Evolutionary conservation across 1,284 basidiomycete species (phyloP), one percentile per base, ranked within the genome.

Genomic region (Trichosporon faecale): DNA sequence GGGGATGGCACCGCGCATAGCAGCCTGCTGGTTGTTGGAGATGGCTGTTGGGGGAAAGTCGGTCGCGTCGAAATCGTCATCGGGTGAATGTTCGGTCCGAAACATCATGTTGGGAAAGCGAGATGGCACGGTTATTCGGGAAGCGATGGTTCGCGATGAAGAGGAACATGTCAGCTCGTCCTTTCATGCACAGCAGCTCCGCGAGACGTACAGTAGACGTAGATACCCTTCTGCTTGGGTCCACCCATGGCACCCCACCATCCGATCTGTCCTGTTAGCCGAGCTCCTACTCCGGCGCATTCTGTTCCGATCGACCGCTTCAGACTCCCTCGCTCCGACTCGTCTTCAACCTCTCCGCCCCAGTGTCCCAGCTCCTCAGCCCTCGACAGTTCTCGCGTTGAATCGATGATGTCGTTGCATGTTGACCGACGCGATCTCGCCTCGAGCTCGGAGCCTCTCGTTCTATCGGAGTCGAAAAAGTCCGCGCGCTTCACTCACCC

Each of bases 181-280:
- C 27, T 33, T 16, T 7, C 31, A 3, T 7, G 18, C 18, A 31
- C 27, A 33, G 4, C 29, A 33, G 7, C 16, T n/a, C 35, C 18
- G 25, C 49, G n/a, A 35, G n/a, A 77, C 91, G 84, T 78, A 96
- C 94, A 86, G 87, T 97, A 97, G 78, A 86, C 84, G 68, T 88
- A 85, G 73, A 96, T 87, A 71, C 94, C 93, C 85, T 88, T 93
- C 82, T 94, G 92, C 84, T 86, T 90, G 55, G 85, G 86, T 71
- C 87, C 87, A 66, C 86, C 85, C 80, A 89, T 88, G 84, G 91
- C 90, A 85, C 94, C 94, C 94, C 94, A 97, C 94, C 94, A 96
- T 68, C 90, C 86, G 84, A 88, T 91, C 93, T 95, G 72, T 37
- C 29, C 2, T 65, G 70, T 74, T 68, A 68, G 66, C 64, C 33